Evolutionary conservation across 768 basidiomycete species (phyloP).

Genomic region (Paxillus ammoniavirescens): DNA sequence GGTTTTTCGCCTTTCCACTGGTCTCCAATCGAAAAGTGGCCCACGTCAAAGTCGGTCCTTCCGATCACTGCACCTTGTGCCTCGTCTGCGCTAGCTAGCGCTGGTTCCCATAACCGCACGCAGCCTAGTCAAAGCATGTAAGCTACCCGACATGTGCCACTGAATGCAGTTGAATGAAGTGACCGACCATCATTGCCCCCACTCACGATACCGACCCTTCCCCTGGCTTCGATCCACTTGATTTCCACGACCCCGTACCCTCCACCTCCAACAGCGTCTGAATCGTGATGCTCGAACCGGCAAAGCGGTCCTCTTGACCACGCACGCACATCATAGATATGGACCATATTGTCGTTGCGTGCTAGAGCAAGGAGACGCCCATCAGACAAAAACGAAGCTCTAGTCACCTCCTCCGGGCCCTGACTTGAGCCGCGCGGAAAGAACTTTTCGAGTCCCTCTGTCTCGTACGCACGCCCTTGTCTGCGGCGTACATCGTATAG

Average conservation of each 20-base stretch:
- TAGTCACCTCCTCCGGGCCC: constrained; percentile 42
- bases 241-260: constrained; percentile 50
- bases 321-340: constrained; percentile 64
- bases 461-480: constrained; percentile 24
- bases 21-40: constrained; percentile 59
- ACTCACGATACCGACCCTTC: constrained; percentile 50
- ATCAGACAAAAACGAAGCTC: constrained; percentile 57
- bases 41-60: constrained; percentile 55
- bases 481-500: constrained; percentile 51
- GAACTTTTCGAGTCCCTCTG: constrained; percentile 38
- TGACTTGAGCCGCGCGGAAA: background rate
- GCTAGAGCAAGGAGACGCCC: constrained; percentile 58
- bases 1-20: constrained; percentile 48
- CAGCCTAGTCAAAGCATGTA: constrained; percentile 46
- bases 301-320: constrained; percentile 45
- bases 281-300: constrained; percentile 47
- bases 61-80: constrained; percentile 51
- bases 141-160: background rate
- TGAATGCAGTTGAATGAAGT: background rate
- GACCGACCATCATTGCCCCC: constrained; percentile 64
- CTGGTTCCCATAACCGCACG: constrained; percentile 65
- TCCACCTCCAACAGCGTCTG: constrained; percentile 25
- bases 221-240: constrained; percentile 49
- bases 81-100: constrained; percentile 34
- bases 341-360: constrained; percentile 54